Conservation (phyloP, 805 yeast genomes). For the Barnettozyma pratensis region DNA sequence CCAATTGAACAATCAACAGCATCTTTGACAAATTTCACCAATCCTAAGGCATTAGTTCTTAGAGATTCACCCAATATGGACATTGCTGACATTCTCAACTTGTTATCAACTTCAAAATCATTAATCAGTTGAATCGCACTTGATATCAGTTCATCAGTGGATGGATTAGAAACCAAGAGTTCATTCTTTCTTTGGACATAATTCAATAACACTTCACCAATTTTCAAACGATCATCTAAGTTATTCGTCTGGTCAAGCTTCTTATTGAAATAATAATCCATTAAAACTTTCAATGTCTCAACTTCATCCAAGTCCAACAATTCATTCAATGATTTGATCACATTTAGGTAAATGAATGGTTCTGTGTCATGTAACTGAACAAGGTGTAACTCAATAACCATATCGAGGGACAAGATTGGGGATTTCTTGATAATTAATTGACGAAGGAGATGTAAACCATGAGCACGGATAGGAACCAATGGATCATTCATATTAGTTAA, state of each 20-base stretch:
- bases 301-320: constrained; percentile 43
- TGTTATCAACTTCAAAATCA: constrained; percentile 42
- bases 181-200: constrained; percentile 43
- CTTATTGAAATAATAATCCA: constrained; percentile 30
- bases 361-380: constrained; percentile 69
- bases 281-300: constrained; percentile 33
- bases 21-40: constrained; percentile 43
- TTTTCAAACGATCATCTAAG: constrained; percentile 65
- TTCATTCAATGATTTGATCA: constrained; percentile 69
- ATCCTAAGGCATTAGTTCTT: constrained; percentile 50
- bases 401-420: constrained; percentile 43
- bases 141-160: constrained; percentile 38
- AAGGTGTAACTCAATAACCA: constrained; percentile 57
- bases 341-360: constrained; percentile 82
- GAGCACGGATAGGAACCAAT: constrained; percentile 78
- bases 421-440: constrained; percentile 47
- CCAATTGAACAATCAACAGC: constrained; percentile 77
- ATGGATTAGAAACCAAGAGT: constrained; percentile 26
- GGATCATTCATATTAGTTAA: constrained; percentile 68
- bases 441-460: constrained; percentile 67
- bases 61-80: constrained; percentile 75
- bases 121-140: constrained; percentile 38
- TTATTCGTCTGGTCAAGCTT: constrained; percentile 18
- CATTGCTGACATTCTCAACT: constrained; percentile 80
- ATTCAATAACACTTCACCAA: constrained; percentile 77